phyloP scores from a whole-genome alignment of 2,329 filamentous ascomycete species.

The Aspergillus viridinutans region DNA sequence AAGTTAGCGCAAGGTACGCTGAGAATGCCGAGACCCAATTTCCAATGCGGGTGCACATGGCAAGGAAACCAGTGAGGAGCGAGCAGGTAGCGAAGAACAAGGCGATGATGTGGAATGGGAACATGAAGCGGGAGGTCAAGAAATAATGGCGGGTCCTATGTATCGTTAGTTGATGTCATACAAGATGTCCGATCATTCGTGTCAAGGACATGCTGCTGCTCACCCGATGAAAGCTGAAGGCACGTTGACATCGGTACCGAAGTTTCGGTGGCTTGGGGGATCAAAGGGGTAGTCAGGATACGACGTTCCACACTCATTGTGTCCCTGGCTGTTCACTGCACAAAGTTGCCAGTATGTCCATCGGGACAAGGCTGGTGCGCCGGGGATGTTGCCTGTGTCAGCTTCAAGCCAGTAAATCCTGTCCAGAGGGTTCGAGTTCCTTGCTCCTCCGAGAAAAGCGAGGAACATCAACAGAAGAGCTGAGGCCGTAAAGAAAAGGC shows the following conservation, averaged over 20 bases:
- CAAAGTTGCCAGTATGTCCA: slow-evolving; percentile 93
- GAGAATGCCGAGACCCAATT: slow-evolving; percentile 51
- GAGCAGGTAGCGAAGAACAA: slow-evolving; percentile 64
- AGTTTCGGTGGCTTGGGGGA: slow-evolving; percentile 54
- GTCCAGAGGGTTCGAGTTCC: slow-evolving; percentile 57
- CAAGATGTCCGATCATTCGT: slow-evolving; percentile 15
- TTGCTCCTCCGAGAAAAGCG: slow-evolving; percentile 59
- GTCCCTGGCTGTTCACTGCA: slow-evolving; percentile 51
- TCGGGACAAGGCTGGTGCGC: slow-evolving; percentile 64
- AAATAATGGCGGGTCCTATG: slow-evolving; percentile 62
- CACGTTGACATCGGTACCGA: slow-evolving; percentile 51
- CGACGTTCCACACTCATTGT: slow-evolving; percentile 61
- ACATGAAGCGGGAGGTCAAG: slow-evolving; percentile 86
- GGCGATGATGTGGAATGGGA: slow-evolving; percentile 82
- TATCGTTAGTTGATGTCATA: neutral
- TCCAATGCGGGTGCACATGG: slow-evolving; percentile 51
- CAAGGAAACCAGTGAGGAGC: slow-evolving; percentile 44
- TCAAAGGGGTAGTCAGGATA: slow-evolving; percentile 65
- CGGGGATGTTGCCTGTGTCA: slow-evolving; percentile 67
- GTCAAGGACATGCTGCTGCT: slow-evolving; percentile 14
- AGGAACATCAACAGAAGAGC: slow-evolving; percentile 63
- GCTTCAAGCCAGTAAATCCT: slow-evolving; percentile 82
- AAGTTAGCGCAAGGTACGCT: slow-evolving; percentile 52
- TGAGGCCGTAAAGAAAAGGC: slow-evolving; percentile 59
- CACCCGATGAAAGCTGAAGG: slow-evolving; percentile 54